Evolutionary conservation across 306 rosid species (phyloP).

Genomic region (Rosa chinensis): DNA sequence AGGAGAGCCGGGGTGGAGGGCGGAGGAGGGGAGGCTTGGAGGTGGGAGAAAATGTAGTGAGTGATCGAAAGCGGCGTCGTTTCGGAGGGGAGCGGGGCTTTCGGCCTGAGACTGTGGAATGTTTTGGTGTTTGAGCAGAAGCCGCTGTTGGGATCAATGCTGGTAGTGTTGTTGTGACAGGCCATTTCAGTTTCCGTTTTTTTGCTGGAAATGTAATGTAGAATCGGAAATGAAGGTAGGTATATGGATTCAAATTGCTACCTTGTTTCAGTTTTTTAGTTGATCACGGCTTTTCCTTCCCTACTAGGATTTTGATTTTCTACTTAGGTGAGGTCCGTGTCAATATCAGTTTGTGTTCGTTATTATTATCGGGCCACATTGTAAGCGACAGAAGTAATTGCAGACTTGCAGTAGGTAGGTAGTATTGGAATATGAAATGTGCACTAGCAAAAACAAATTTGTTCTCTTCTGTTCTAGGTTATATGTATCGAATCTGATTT

Average conservation of each 20-base stretch:
- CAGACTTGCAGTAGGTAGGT: background rate
- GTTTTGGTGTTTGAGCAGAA: constrained; percentile 20
- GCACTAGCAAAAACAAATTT: background rate
- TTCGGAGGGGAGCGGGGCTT: constrained; percentile 22
- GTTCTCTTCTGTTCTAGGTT: background rate
- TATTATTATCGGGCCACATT: background rate
- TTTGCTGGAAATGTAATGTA: too few relatives aligned
- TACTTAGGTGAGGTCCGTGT: background rate
- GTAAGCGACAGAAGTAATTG: background rate
- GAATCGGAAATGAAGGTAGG: background rate
- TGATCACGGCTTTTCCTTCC: too few relatives aligned
- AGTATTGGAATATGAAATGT: background rate
- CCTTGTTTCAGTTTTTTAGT: background rate
- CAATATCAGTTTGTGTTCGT: background rate
- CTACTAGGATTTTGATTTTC: background rate
- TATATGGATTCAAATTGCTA: background rate
- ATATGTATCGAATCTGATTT: background rate
- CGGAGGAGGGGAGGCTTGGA: constrained; percentile 20
- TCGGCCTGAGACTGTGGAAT: constrained; percentile 30
- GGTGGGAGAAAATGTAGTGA: constrained; percentile 26
- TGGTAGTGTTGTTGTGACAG: too few relatives aligned
- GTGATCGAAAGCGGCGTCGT: constrained; percentile 27
- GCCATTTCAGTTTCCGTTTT: background rate
- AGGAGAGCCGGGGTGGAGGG: constrained; percentile 30
- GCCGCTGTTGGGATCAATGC: constrained; percentile 26